phyloP scores from a whole-genome alignment of 331 rosid genomes.

The Ulmus americana region DNA sequence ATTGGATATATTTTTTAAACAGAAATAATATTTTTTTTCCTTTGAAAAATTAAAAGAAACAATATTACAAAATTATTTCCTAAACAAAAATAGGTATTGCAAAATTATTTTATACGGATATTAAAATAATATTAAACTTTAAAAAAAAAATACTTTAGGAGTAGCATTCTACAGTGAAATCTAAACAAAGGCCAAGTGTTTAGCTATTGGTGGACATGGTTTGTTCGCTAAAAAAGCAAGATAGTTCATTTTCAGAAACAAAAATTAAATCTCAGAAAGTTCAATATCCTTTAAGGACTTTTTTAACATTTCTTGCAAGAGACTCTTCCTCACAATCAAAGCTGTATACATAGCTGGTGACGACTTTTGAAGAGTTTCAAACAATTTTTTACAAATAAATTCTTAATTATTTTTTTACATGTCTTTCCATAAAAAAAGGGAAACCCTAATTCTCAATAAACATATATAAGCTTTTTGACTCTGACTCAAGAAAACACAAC shows the following conservation, averaged over 20 bases:
- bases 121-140: not conserved
- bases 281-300: slow-evolving; percentile 23
- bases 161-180: slow-evolving; percentile 3
- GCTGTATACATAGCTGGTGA: slow-evolving; percentile 26
- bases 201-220: slow-evolving; percentile 3
- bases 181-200: slow-evolving; percentile 4
- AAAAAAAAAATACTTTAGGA: not conserved
- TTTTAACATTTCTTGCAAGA: slow-evolving; percentile 28
- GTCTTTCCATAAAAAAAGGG: slow-evolving; percentile 21
- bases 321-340: slow-evolving; percentile 19
- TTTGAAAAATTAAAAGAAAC: too few species aligned
- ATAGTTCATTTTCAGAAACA: slow-evolving; percentile 16
- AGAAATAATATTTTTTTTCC: too few species aligned
- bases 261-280: slow-evolving; percentile 34
- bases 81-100: not conserved
- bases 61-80: too few species aligned
- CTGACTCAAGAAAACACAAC: slow-evolving; percentile 16
- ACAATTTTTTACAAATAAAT: slow-evolving; percentile 1
- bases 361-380: not conserved
- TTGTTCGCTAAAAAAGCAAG: slow-evolving; percentile 28
- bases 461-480: slow-evolving; percentile 8
- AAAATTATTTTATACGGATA: not conserved
- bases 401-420: slow-evolving; percentile 13
- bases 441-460: slow-evolving; percentile 7
- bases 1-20: too few species aligned